Evolutionary conservation across 441 rosid genomes (phyloP), one percentile per base, ranked within the genome.

Genomic region (Raphanus hybrid): DNA sequence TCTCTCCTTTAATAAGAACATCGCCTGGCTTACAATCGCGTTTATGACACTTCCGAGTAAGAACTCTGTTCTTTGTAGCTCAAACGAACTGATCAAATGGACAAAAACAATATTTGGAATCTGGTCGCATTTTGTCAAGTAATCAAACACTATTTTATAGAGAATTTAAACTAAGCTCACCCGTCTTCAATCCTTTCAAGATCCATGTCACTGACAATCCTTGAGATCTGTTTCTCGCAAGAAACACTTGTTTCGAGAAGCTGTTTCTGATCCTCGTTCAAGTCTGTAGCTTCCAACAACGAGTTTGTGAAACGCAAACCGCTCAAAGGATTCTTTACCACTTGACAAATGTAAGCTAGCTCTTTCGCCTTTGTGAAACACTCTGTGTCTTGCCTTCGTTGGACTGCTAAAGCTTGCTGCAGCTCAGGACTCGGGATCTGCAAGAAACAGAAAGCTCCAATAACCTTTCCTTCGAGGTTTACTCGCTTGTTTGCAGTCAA

Each of bases 391-490:
- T 88, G 93, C 55, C 88, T 88, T 85, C 87, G 86, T 86, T 91
- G 93, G 75, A 86, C 82, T 62, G 80, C 87, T 82, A 95, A 82
- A 70, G 95, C 87, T 72, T 91, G 91, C 77, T 91, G 98, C 87
- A 95, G 78, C 84, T 95, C 99, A 0, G 87, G 90, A 85, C 96
- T 95, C 29, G 98, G 92, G 80, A 91, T 88, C 86, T 93, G 99
- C 89, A 95, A 79, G 87, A 93, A 92, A 85, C 97, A 93, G 83
- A 95, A 93, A 79, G 95, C 99, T 35, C 98, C 98, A 34, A 90
- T 82, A 68, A 87, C 86, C 82, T 90, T 77, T 27, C 95, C 97
- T 0, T 87, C 93, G 77, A 87, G 77, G 76, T 86, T 87, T 29
- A 87, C 83, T 82, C 96, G 89, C 84, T 88, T 91, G 84, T 88